These are phyloP conservation scores for Papiliotrema terrestris DNA, from an alignment of 1,284 basidiomycete species.

Conservation along the genomic window DNA sequence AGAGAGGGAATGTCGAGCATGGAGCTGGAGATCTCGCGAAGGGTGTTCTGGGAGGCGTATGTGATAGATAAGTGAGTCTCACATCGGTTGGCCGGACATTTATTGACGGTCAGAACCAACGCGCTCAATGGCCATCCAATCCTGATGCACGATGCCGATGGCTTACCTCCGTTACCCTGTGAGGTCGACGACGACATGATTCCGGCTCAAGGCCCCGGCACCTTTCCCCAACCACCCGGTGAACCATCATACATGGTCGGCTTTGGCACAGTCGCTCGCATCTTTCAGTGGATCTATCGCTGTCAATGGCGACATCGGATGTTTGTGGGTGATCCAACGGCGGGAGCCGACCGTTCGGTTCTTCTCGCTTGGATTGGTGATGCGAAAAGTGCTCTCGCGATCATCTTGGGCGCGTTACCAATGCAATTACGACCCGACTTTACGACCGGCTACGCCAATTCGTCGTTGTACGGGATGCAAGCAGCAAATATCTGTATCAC, in stretches of 20 bases:
- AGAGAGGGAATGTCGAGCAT: neutral
- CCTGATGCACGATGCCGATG: neutral
- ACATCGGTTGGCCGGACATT: neutral
- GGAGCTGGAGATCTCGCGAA: neutral
- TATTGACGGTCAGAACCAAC: neutral
- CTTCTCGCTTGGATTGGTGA: neutral
- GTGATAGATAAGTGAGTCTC: neutral
- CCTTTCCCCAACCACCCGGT: neutral
- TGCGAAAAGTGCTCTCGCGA: neutral
- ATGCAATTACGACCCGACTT: neutral
- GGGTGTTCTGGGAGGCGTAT: neutral
- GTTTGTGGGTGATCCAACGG: neutral
- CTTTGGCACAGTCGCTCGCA: neutral
- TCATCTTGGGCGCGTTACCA: neutral
- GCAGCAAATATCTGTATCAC: conserved; percentile 1
- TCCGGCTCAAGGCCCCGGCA: neutral
- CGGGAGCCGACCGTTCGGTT: neutral
- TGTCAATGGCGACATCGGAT: conserved; percentile 1
- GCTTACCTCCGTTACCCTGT: neutral
- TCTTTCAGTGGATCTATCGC: conserved; percentile 1
- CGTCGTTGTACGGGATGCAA: neutral
- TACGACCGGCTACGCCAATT: no score
- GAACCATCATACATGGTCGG: neutral
- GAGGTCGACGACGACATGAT: neutral
- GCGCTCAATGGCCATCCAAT: neutral